Conservation (phyloP, 306 rosid species). For the Calophaca sinica region DNA sequence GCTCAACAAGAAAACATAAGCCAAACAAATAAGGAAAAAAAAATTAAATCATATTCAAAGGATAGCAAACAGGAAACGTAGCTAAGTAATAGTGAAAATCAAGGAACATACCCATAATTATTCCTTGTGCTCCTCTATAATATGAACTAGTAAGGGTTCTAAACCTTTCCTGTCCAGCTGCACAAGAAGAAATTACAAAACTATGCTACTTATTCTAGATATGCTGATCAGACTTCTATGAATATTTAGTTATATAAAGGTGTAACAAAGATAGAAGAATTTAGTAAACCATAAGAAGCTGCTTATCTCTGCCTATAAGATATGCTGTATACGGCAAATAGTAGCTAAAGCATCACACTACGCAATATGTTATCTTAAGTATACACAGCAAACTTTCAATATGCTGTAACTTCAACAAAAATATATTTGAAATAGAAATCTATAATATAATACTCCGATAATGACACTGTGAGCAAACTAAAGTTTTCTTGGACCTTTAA, state of each 20-base stretch:
- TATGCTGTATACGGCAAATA: not conserved
- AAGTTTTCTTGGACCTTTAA: not conserved
- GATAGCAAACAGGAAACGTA: not conserved
- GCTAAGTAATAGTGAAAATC: constrained; percentile 15
- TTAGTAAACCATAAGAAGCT: not conserved
- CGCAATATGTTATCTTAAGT: too few species aligned
- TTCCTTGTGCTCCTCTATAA: constrained; percentile 92
- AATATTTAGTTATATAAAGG: constrained; percentile 10
- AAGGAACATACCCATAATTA: constrained; percentile 72
- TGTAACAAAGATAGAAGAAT: constrained; percentile 14
- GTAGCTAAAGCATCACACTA: too few species aligned
- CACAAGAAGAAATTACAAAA: constrained; percentile 31
- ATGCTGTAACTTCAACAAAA: not conserved
- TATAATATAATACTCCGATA: not conserved
- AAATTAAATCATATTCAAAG: constrained; percentile 9
- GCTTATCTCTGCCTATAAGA: constrained; percentile 2
- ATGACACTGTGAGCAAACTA: not conserved
- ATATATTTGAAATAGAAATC: not conserved
- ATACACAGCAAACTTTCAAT: too few species aligned
- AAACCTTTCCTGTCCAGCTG: constrained; percentile 95
- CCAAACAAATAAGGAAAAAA: not conserved
- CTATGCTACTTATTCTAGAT: constrained; percentile 13
- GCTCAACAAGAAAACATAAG: too few species aligned
- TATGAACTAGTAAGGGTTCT: constrained; percentile 88
- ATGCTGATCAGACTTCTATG: constrained; percentile 23